Evolutionary conservation across 2,329 filamentous ascomycete species (phyloP), one percentile per base, ranked within the genome.

Genomic region (Fusarium secorum): DNA sequence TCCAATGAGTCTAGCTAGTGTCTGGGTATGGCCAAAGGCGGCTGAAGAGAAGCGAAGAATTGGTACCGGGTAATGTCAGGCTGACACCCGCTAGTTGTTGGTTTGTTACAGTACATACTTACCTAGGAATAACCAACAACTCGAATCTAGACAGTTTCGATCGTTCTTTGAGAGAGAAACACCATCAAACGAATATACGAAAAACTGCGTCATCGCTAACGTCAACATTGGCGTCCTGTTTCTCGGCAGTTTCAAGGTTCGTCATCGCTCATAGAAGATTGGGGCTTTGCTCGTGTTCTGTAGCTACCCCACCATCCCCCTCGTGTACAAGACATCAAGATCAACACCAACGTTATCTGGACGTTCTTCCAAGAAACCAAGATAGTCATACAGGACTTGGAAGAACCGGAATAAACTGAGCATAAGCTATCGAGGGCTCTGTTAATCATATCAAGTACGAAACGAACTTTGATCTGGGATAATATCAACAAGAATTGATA

Each of bases 241-340:
- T 24, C 36, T 54, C 32, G 54, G 45, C 38, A 49, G 30, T 32
- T 46, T 26, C 36, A 57, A 44, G 15, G 44, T 42, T 62, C 54
- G 36, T 62, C 44, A 60, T 62, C n/a, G 33, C 24, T 18, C 26
- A 22, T 24, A 33, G 13, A 22, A 33, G 38, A 26, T 48, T 26
- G 44, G 30, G 60, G 44, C 54, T 60, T 62, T 60, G 54, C 60
- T 62, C 54, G 54, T 59, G 59, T 62, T 39, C 52, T 59, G 53
- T 36, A 42, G 41, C 41, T 46, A 36, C 55, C 45, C 60, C 60
- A 61, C 60, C 38, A 52, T 41, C 57, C 60, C 33, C 56, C 45
- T 52, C 45, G 35, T 39, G 28, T 44, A 35, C 22, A 28, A 28
- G 36, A 59, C 33, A 54, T 53, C 42, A 11, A 52, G n/a, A 30